Evolutionary conservation across 169 alveolate species (phyloP).

Genomic region (Cryptosporidium bovis): DNA sequence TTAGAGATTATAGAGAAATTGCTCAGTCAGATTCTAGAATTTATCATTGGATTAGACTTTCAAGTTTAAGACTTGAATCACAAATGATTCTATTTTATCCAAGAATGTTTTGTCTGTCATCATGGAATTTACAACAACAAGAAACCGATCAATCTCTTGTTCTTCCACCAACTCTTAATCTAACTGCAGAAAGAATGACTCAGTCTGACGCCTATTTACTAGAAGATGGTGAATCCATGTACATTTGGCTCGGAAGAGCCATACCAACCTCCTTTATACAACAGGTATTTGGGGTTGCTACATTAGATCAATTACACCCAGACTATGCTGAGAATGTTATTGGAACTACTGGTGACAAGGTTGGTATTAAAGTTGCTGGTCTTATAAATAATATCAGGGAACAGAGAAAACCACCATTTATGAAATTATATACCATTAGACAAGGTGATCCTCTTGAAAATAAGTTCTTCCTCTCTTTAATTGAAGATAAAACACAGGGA

Average conservation of each 20-base stretch:
- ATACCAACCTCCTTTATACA: slow-evolving; percentile 60
- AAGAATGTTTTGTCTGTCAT: slow-evolving; percentile 81
- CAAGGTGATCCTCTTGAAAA: slow-evolving; percentile 75
- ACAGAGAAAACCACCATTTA: slow-evolving; percentile 75
- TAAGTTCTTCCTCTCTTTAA: slow-evolving; percentile 54
- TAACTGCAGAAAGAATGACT: slow-evolving; percentile 84
- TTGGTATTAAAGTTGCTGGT: slow-evolving; percentile 81
- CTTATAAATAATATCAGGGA: slow-evolving; percentile 81
- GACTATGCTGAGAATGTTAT: slow-evolving; percentile 74
- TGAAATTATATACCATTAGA: slow-evolving; percentile 72
- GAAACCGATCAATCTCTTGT: slow-evolving; percentile 74
- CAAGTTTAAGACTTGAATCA: slow-evolving; percentile 81
- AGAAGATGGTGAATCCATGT: slow-evolving; percentile 89
- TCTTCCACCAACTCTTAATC: slow-evolving; percentile 81
- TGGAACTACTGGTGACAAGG: slow-evolving; percentile 76
- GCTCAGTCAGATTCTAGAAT: slow-evolving; percentile 82
- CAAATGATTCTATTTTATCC: slow-evolving; percentile 86
- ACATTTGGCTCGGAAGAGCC: slow-evolving; percentile 89
- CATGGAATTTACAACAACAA: slow-evolving; percentile 73
- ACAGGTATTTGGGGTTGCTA: slow-evolving; percentile 75
- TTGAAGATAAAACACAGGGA: slow-evolving; percentile 74
- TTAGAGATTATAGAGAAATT: slow-evolving; percentile 84
- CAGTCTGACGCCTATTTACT: slow-evolving; percentile 88
- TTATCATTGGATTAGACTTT: slow-evolving; percentile 84
- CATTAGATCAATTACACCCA: slow-evolving; percentile 74